A percentile compares a stretch with the other conserved stretches of the same genome.
Conservation (phyloP, 768 basidiomycete species). For the Pleurotus eryngii region DNA sequence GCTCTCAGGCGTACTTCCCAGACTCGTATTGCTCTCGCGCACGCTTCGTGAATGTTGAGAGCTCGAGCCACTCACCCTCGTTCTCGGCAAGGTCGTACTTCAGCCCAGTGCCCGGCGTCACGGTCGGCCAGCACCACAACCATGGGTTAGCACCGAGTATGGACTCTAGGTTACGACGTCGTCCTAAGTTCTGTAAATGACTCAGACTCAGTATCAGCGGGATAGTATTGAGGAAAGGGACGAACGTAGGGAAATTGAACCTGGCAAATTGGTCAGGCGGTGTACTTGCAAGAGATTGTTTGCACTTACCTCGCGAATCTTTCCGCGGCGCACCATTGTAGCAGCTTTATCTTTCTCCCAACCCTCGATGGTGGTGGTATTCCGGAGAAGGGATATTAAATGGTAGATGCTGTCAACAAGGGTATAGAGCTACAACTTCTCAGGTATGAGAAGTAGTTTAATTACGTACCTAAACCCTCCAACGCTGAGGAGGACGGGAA, state of each 20-base stretch:
- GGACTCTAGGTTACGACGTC: slow-evolving; percentile 66
- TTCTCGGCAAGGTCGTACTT: slow-evolving; percentile 68
- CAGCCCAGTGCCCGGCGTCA: slow-evolving; percentile 67
- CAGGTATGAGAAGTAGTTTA: not conserved
- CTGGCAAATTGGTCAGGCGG: slow-evolving; percentile 31
- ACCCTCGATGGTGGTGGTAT: slow-evolving; percentile 94
- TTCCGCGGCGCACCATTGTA: slow-evolving; percentile 78
- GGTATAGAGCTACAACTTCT: not conserved
- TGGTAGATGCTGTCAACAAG: slow-evolving; percentile 69
- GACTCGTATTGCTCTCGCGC: slow-evolving; percentile 16
- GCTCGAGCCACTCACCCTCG: slow-evolving; percentile 71
- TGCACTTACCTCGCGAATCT: slow-evolving; percentile 66
- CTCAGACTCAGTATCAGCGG: slow-evolving; percentile 9
- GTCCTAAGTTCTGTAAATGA: slow-evolving; percentile 70
- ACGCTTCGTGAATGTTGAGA: slow-evolving; percentile 22
- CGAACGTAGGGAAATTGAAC: slow-evolving; percentile 92
- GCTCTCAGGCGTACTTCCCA: slow-evolving; percentile 15
- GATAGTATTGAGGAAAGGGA: slow-evolving; percentile 7
- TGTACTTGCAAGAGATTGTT: not conserved
- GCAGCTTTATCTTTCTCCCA: slow-evolving; percentile 98
- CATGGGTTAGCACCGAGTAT: slow-evolving; percentile 74
- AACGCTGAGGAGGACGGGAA: slow-evolving; percentile 84
- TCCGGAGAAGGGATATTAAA: slow-evolving; percentile 68
- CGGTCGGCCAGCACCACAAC: slow-evolving; percentile 83
- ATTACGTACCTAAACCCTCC: slow-evolving; percentile 78